Conservation (phyloP, 371 early-diverging fungal genomes). For the Mortierella sp. region DNA sequence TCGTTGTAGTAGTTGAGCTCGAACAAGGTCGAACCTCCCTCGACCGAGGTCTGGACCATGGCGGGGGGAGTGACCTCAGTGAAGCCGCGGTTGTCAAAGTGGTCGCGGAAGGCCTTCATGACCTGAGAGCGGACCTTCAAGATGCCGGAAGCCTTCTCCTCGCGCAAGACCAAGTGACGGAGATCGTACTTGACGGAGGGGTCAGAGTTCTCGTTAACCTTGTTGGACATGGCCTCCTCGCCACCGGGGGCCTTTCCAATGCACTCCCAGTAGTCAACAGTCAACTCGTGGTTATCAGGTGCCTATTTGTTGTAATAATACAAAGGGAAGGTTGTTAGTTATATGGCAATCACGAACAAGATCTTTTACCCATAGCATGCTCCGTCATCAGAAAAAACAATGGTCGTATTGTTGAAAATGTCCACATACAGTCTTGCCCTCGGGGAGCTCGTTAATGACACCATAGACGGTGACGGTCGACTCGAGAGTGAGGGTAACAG, state of each 20-base stretch:
- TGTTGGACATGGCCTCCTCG: constrained; percentile 94
- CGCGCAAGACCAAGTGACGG: constrained; percentile 98
- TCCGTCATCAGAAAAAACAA: background rate
- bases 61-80: constrained; percentile 99
- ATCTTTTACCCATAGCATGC: background rate
- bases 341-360: background rate
- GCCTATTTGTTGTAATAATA: constrained; percentile 69
- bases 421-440: constrained; percentile 87
- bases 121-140: constrained; percentile 93
- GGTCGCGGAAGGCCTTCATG: constrained; percentile 95
- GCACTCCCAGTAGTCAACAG: constrained; percentile 97
- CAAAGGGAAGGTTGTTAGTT: background rate
- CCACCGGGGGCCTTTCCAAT: constrained; percentile 96
- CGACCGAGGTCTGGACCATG: constrained; percentile 99
- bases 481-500: constrained; percentile 92
- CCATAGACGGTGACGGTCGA: constrained; percentile 94
- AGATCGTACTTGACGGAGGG: constrained; percentile 93
- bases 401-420: background rate
- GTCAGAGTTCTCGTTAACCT: constrained; percentile 90
- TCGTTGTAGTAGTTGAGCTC: constrained; percentile 98
- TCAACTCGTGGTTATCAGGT: constrained; percentile 96
- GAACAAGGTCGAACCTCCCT: constrained; percentile 99
- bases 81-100: constrained; percentile 88
- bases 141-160: constrained; percentile 91
- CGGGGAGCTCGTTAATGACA: constrained; percentile 89